Base-by-base conservation (phyloP, 2,329 filamentous ascomycete genomes). In the Ceratocystis huliohia region DNA sequence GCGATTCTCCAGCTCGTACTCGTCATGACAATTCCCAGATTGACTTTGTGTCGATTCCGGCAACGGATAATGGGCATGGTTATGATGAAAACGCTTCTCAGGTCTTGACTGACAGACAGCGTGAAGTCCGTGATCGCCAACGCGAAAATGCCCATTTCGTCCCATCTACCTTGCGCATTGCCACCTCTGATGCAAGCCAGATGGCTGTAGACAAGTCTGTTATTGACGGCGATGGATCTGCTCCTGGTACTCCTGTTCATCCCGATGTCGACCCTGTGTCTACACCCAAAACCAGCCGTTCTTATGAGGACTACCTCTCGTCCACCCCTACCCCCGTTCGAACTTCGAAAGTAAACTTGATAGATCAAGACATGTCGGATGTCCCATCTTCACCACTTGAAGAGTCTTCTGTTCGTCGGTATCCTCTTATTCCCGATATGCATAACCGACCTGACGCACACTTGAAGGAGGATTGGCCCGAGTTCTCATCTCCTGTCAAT, bases 21-120 rank as follows among this genome's bases (percentile, higher is more conserved):
- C 84, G 88, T 44, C 91, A 96, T 70, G 84, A 96, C 69, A 83
- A 95, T 74, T 95, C 90, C 0, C 91, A 95, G 72, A 81, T 95
- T 30, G 81, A 89, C 56, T 94, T 94, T 71, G 84, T 87, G 2
- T 77, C 84, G 0, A 87, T 93, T 61, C 81, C 83, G 37, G 84
- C 85, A 13, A 84, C 86, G 0, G 63, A 56, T 5, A 20, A n/a
- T n/a, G 61, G 50, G 20, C 10, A 65, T 1, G 17, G 2, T 2
- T 76, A 74, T 0, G 72, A 80, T 1, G 86, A 89, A 66, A 30
- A 15, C 7, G 56, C 13, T 28, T 90, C 88, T 0, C 90, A 94
- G 70, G 76, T 86, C 20, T 77, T 96, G 62, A 96, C 91, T 0
- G 88, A 92, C 45, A 83, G 85, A 56, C 91, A 96, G 73, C 87